Evolutionary conservation across 805 yeast genomes (phyloP).

Genomic region (Wickerhamomyces xylosicus): DNA sequence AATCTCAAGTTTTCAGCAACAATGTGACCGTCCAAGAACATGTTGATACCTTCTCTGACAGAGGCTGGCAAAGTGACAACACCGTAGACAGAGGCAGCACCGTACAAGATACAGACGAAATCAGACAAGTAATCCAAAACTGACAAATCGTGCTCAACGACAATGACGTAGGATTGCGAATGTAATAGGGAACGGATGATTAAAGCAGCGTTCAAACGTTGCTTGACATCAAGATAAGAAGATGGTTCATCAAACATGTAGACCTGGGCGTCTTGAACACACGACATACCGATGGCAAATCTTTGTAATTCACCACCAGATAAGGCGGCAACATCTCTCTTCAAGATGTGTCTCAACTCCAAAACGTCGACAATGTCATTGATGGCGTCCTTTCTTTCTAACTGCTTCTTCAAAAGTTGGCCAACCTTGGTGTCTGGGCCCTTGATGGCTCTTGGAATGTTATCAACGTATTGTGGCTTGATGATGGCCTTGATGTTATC

Average conservation of each 20-base stretch:
- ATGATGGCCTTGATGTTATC: constrained; percentile 93
- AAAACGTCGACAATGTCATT: constrained; percentile 57
- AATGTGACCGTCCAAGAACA: constrained; percentile 95
- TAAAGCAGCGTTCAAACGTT: constrained; percentile 95
- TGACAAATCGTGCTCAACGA: constrained; percentile 98
- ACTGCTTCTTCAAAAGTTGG: constrained; percentile 64
- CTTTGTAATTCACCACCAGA: constrained; percentile 99
- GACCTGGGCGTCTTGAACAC: constrained; percentile 89
- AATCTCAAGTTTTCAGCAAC: constrained; percentile 96
- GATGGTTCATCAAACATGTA: constrained; percentile 99
- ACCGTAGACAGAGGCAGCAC: constrained; percentile 98
- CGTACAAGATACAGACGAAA: constrained; percentile 92
- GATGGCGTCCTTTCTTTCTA: constrained; percentile 57
- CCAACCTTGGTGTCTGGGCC: constrained; percentile 85
- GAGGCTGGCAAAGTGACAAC: constrained; percentile 95
- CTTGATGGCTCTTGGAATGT: constrained; percentile 91
- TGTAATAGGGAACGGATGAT: constrained; percentile 79
- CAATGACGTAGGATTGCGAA: constrained; percentile 77
- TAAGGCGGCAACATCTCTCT: constrained; percentile 81
- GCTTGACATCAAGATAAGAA: constrained; percentile 95
- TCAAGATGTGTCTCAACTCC: constrained; percentile 66
- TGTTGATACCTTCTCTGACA: constrained; percentile 98
- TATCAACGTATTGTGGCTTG: constrained; percentile 98
- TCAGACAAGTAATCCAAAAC: constrained; percentile 96
- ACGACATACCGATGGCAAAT: constrained; percentile 95